Base-by-base conservation (phyloP, 192 early-diverging fungal genomes). In the Podila clonocystis region DNA sequence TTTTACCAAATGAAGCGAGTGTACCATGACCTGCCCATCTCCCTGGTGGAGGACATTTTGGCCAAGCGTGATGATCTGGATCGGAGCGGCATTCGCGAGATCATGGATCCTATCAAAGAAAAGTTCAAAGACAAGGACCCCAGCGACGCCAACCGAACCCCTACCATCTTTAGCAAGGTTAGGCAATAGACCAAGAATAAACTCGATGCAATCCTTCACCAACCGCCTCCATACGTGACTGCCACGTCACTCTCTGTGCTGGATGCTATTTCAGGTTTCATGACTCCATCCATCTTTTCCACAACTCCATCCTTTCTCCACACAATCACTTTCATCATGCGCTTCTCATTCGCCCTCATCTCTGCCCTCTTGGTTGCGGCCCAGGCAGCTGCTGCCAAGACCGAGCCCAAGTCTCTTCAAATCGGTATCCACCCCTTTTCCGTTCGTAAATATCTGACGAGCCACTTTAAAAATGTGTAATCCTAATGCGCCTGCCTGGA, bases 11-110 rank as follows among this genome's bases (percentile, higher is more conserved):
- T 98, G 74, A 94, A 93, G 86, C 94, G 96, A 67, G 86, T 92
- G 70, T 99, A 94, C 84, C 95, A 95, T 11, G 97, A 99, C 78
- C 73, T 97, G 50, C 97, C 96, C 7, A 70, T 98, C n/a, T 87
- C 89, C 30, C 92, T 97, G 83, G 89, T 99, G n/a, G 96, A 99
- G 83, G 94, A 97, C 77, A 86, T 98, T 34, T 82, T 99, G 62
- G 75, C 83, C 50, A 94, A 91, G 79, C 87, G 97, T 65, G 97
- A 98, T 84, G 97, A 99, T 80, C 82, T 99, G 75, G 95, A 98
- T 55, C 93, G 92, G 80, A 36, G 85, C 89, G 45, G 89, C 65
- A 82, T 96, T 60, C 96, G 93, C 75, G 94, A 95, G 62, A 91
- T 98, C 45, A 91, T 98, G 89, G 95, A 97, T 68, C 90, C 88